Evolutionary conservation across 208 protist species (phyloP).

Genomic region (Strigomonas culicis): DNA sequence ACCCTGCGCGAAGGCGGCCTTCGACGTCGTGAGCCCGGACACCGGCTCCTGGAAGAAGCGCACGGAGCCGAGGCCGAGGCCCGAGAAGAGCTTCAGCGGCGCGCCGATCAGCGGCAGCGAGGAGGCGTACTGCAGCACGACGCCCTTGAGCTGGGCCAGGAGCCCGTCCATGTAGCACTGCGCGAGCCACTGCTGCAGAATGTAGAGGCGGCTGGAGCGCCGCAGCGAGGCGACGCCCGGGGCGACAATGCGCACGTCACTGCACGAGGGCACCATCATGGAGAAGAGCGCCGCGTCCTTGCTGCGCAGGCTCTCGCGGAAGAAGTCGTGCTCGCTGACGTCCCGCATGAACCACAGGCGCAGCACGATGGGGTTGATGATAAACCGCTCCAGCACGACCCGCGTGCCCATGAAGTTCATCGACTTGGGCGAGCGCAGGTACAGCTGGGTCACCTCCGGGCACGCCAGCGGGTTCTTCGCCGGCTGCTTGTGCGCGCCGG

Average conservation of each 20-base stretch:
- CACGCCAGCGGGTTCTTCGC: slow-evolving; percentile 13
- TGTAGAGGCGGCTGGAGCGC: slow-evolving; percentile 45
- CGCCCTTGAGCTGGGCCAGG: slow-evolving; percentile 52
- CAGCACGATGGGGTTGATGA: slow-evolving; percentile 81
- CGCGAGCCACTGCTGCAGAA: slow-evolving; percentile 69
- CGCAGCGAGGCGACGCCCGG: slow-evolving; percentile 68
- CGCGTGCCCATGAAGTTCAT: slow-evolving; percentile 58
- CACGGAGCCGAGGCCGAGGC: slow-evolving; percentile 71
- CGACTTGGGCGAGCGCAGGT: slow-evolving; percentile 42
- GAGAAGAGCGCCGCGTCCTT: slow-evolving; percentile 77
- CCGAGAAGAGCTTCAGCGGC: slow-evolving; percentile 72
- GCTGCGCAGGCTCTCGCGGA: slow-evolving; percentile 64
- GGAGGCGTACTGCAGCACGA: slow-evolving; percentile 85
- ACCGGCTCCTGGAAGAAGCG: slow-evolving; percentile 84
- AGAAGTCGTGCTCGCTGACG: slow-evolving; percentile 67
- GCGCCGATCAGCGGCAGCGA: slow-evolving; percentile 85
- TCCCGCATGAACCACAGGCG: slow-evolving; percentile 84
- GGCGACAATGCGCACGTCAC: slow-evolving; percentile 68
- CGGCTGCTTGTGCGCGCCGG: slow-evolving; percentile 15
- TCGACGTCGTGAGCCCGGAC: slow-evolving; percentile 64
- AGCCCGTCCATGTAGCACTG: slow-evolving; percentile 70
- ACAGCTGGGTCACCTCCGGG: slow-evolving; percentile 38
- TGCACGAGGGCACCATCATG: slow-evolving; percentile 76
- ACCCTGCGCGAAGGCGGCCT: slow-evolving; percentile 67
- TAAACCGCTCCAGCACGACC: slow-evolving; percentile 76